These are phyloP conservation scores for Phytophthora uliginosa DNA, from an alignment of 352 stramenopile species.

Conservation along the genomic window DNA sequence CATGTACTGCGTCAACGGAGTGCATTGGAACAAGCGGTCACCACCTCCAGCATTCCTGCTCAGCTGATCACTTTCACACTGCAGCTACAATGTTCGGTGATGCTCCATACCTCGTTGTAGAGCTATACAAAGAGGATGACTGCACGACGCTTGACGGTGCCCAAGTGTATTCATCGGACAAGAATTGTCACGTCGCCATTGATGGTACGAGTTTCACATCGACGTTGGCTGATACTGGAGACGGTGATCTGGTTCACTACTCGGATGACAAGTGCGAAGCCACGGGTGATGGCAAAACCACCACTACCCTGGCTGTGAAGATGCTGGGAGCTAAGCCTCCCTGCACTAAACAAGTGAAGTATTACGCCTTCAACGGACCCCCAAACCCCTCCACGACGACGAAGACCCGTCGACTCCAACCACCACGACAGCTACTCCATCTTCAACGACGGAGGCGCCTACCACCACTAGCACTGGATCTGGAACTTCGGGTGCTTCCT, in stretches of 20 bases:
- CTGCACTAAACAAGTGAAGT: not conserved
- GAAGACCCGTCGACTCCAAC: not conserved
- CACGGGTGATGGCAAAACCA: not conserved
- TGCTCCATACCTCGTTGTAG: not conserved
- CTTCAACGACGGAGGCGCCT: slow-evolving; percentile 1
- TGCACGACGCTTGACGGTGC: not conserved
- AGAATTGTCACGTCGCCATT: not conserved
- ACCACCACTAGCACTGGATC: not conserved
- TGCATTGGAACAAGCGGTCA: not conserved
- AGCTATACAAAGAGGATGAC: not conserved
- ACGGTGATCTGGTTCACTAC: not conserved
- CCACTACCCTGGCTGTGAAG: not conserved
- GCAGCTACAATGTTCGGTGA: not conserved
- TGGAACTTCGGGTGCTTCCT: not conserved
- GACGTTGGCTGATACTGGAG: not conserved
- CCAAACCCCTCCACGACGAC: not conserved
- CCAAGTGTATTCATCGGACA: not conserved
- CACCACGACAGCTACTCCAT: not conserved
- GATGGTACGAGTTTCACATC: not conserved
- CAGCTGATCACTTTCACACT: not conserved
- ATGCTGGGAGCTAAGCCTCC: not conserved
- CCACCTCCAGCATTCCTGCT: not conserved
- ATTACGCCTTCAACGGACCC: not conserved
- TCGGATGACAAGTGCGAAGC: not conserved
- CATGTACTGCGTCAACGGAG: not conserved